Evolutionary conservation across 2,329 filamentous ascomycete genomes (phyloP).

Genomic region (Leptodontidium sp.): DNA sequence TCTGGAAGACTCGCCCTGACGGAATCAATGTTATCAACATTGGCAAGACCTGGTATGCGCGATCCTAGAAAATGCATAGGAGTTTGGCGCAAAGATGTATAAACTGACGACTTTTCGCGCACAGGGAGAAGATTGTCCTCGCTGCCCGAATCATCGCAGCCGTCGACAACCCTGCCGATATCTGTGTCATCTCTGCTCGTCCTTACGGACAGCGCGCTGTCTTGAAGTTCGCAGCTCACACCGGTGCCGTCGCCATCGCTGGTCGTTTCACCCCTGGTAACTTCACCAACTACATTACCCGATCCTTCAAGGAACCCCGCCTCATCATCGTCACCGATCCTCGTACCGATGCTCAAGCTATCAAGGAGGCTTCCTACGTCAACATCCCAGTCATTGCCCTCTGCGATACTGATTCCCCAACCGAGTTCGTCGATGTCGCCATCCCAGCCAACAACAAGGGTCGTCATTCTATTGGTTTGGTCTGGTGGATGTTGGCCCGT

Average conservation of each 20-base stretch:
- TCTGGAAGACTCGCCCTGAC: slow-evolving; percentile 99
- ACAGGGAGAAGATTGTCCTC: slow-evolving; percentile 99
- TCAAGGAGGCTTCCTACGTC: slow-evolving; percentile 99
- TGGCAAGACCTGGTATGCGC: slow-evolving; percentile 95
- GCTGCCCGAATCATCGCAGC: slow-evolving; percentile 98
- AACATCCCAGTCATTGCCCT: slow-evolving; percentile 99
- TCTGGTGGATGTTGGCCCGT: slow-evolving; percentile 99
- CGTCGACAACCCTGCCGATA: slow-evolving; percentile 99
- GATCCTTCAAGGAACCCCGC: slow-evolving; percentile 99
- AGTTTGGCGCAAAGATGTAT: slow-evolving; percentile 7
- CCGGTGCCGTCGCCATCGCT: slow-evolving; percentile 95
- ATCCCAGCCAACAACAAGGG: slow-evolving; percentile 99
- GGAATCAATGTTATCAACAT: slow-evolving; percentile 99
- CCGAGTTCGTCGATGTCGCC: slow-evolving; percentile 99
- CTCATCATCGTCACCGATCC: slow-evolving; percentile 99
- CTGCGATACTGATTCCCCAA: slow-evolving; percentile 98
- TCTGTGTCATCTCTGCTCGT: slow-evolving; percentile 99
- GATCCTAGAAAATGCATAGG: slow-evolving; percentile 1
- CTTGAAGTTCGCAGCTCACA: slow-evolving; percentile 99
- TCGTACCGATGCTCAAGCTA: slow-evolving; percentile 99
- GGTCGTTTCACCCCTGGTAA: slow-evolving; percentile 99
- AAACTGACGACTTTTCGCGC: slow-evolving; percentile 39
- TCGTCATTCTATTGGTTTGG: slow-evolving; percentile 95
- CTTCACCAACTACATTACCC: slow-evolving; percentile 99
- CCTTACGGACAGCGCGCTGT: slow-evolving; percentile 99